Percentiles rank a stretch among this genome's conserved stretches.
Conservation (phyloP, 1,139 yeast genomes). For the Yamadazyma sp. region DNA sequence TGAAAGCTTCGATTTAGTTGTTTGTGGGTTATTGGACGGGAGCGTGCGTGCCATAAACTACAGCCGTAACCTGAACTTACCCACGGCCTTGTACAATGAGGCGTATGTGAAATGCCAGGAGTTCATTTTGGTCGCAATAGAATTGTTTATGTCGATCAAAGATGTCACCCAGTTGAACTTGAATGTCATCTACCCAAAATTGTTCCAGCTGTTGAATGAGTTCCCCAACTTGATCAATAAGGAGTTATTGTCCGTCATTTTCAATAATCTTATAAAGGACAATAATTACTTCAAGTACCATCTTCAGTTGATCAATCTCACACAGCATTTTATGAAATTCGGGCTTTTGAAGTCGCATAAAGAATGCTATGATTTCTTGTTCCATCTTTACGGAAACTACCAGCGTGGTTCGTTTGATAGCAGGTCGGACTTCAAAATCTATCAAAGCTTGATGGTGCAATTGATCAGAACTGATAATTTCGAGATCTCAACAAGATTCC, state of each 20-base stretch:
- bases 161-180: constrained; percentile 28
- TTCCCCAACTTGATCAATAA: constrained; percentile 30
- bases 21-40: constrained; percentile 52
- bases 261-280: constrained; percentile 14
- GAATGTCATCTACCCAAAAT: constrained; percentile 24
- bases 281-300: constrained; percentile 14
- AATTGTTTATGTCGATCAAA: constrained; percentile 51
- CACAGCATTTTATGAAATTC: constrained; percentile 22
- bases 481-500: constrained; percentile 51
- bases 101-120: constrained; percentile 53
- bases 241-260: constrained; percentile 21
- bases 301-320: constrained; percentile 22
- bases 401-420: constrained; percentile 10
- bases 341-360: constrained; percentile 18
- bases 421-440: constrained; percentile 43
- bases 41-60: constrained; percentile 30
- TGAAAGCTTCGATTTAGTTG: constrained; percentile 53
- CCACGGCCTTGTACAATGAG: constrained; percentile 19
- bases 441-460: constrained; percentile 50
- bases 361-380: constrained; percentile 28
- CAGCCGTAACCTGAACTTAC: constrained; percentile 13
- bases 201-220: constrained; percentile 24
- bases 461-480: constrained; percentile 51
- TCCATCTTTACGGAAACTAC: constrained; percentile 26
- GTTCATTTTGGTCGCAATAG: constrained; percentile 63